Evolutionary conservation across 768 basidiomycete genomes (phyloP).

Genomic region (Psilocybe azurescens): DNA sequence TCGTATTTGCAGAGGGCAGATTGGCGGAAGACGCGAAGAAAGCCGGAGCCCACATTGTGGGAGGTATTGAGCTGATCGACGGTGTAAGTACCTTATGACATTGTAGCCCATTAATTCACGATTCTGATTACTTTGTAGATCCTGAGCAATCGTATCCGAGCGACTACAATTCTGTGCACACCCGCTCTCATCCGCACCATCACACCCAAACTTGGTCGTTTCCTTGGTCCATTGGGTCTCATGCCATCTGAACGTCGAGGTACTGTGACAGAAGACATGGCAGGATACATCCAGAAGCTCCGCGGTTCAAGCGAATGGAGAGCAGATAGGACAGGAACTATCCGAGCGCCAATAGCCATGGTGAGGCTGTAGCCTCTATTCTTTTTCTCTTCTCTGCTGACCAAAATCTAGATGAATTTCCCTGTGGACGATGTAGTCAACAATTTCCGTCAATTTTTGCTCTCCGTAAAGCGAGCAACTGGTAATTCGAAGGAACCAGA

Average conservation of each 20-base stretch:
- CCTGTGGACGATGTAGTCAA: conserved; percentile 75
- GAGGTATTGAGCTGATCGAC: conserved; percentile 89
- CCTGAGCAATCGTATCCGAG: conserved; percentile 72
- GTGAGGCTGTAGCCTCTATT: conserved; percentile 44
- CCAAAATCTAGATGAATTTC: conserved; percentile 65
- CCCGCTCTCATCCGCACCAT: conserved; percentile 80
- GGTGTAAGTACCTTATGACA: conserved; percentile 56
- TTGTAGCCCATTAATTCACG: neutral
- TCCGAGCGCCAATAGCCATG: conserved; percentile 81
- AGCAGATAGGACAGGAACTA: conserved; percentile 85
- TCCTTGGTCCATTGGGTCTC: conserved; percentile 85
- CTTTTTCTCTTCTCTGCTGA: neutral
- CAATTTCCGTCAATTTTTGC: conserved; percentile 80
- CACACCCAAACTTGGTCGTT: conserved; percentile 78
- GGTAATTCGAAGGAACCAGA: conserved; percentile 65
- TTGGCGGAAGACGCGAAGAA: conserved; percentile 82
- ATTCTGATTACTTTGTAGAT: conserved; percentile 51
- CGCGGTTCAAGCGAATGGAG: conserved; percentile 92
- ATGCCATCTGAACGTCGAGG: conserved; percentile 97
- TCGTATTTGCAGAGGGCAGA: conserved; percentile 93
- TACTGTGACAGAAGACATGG: conserved; percentile 91
- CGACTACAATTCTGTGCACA: conserved; percentile 86
- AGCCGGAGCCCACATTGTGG: conserved; percentile 91
- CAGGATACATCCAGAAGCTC: conserved; percentile 78
- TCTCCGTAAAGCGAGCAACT: conserved; percentile 74